Evolutionary conservation across 345 rosid species (phyloP).

Genomic region (Moricandia arvensis): DNA sequence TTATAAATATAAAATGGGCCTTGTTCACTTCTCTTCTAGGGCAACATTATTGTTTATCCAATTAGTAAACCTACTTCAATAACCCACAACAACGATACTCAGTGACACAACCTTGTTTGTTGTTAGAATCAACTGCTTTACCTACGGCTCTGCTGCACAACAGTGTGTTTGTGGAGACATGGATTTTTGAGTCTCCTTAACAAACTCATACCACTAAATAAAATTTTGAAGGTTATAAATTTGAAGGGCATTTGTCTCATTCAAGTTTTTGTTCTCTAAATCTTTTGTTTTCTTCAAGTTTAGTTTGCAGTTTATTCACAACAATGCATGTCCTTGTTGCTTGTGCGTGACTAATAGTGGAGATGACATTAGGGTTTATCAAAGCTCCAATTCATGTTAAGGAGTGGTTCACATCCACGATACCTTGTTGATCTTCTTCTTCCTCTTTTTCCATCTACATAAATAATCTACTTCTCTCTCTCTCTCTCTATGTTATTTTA

Average conservation of each 20-base stretch:
- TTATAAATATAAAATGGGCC: neutral
- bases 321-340: constrained; percentile 68
- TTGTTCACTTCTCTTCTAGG: neutral
- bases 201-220: neutral
- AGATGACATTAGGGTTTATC: constrained; percentile 65
- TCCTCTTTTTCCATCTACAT: constrained; percentile 15
- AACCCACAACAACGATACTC: neutral
- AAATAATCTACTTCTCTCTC: neutral
- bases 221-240: neutral
- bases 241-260: too few relatives aligned
- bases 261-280: too few relatives aligned
- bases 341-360: constrained; percentile 72
- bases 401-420: constrained; percentile 85
- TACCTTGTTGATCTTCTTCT: constrained; percentile 57
- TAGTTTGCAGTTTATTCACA: too few relatives aligned
- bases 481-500: neutral
- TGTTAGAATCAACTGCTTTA: neutral
- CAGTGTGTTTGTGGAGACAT: neutral
- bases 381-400: constrained; percentile 84
- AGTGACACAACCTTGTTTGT: neutral
- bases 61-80: neutral
- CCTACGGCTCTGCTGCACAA: neutral
- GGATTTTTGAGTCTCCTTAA: neutral
- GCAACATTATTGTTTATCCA: neutral
- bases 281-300: too few relatives aligned